Conservation (phyloP, 352 stramenopile genomes). For the Phytophthora agathidicida region DNA sequence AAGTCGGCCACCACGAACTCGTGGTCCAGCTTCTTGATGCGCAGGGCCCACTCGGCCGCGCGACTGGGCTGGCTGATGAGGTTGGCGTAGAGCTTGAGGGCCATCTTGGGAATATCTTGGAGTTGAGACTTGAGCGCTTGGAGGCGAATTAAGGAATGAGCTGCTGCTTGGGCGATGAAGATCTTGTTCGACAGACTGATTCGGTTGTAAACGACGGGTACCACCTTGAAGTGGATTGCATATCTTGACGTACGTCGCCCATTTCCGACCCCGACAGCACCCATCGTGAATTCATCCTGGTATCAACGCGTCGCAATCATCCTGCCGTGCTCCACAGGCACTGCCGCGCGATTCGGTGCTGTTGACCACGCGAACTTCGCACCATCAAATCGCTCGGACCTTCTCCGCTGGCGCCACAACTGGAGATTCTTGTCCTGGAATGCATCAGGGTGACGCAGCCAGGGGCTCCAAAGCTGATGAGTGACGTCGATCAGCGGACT, state of each 20-base stretch:
- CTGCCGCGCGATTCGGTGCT: no score
- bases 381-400: not conserved
- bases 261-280: constrained; percentile 10
- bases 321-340: not conserved
- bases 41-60: constrained; percentile 44
- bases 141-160: constrained; percentile 24
- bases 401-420: not conserved
- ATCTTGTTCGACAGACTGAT: no score
- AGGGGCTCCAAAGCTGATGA: not conserved
- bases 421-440: not conserved
- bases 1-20: constrained; percentile 42
- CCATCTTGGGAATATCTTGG: constrained; percentile 25
- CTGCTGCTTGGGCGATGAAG: not conserved
- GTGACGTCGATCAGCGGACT: constrained; percentile 7
- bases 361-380: no score
- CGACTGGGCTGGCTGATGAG: constrained; percentile 46
- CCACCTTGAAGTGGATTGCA: constrained; percentile 8
- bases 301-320: not conserved
- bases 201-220: no score
- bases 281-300: not conserved
- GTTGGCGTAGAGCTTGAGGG: constrained; percentile 53
- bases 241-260: not conserved
- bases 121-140: constrained; percentile 9
- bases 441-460: constrained; percentile 2
- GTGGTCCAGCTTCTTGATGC: constrained; percentile 44